Conservation (phyloP, 768 basidiomycete genomes). For the Termitomyces sp. region DNA sequence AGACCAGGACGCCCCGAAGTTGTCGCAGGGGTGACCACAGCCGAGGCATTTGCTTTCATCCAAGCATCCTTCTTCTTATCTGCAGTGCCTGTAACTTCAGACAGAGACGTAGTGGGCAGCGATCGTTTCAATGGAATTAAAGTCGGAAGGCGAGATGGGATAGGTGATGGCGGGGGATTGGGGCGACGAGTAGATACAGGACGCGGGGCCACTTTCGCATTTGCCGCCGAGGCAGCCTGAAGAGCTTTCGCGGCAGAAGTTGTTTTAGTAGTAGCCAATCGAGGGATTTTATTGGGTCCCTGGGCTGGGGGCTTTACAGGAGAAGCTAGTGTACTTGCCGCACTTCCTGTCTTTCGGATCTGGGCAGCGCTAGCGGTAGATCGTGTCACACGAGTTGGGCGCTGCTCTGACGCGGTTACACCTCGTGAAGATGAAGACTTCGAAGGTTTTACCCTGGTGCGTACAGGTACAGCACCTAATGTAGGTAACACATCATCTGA, state of each 20-base stretch:
- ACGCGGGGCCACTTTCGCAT: slow-evolving; percentile 19
- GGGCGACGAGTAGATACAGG: slow-evolving; percentile 24
- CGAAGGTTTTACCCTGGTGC: slow-evolving; percentile 31
- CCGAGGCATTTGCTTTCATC: slow-evolving; percentile 68
- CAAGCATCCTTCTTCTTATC: slow-evolving; percentile 59
- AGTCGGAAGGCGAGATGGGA: slow-evolving; percentile 75
- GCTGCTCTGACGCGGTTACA: slow-evolving; percentile 61
- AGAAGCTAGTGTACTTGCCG: slow-evolving; percentile 29
- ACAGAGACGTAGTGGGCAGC: slow-evolving; percentile 35
- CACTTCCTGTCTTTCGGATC: slow-evolving; percentile 48
- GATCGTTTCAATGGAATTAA: slow-evolving; percentile 55
- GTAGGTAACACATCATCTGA: slow-evolving; percentile 59
- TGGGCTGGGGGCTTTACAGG: slow-evolving; percentile 40
- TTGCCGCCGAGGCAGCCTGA: slow-evolving; percentile 32
- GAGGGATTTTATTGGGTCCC: slow-evolving; percentile 65
- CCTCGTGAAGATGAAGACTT: slow-evolving; percentile 38
- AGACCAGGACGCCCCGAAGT: slow-evolving; percentile 73
- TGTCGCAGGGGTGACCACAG: slow-evolving; percentile 66
- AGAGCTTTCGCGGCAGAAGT: slow-evolving; percentile 42
- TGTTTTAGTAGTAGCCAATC: slow-evolving; percentile 48
- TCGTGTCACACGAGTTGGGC: slow-evolving; percentile 69
- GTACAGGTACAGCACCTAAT: slow-evolving; percentile 44
- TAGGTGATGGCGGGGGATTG: slow-evolving; percentile 53
- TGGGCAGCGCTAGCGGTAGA: slow-evolving; percentile 55
- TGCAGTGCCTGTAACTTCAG: slow-evolving; percentile 40